These are phyloP conservation scores for Scheffersomyces lignicola DNA, from an alignment of 1,139 yeast species.

Conservation along the genomic window DNA sequence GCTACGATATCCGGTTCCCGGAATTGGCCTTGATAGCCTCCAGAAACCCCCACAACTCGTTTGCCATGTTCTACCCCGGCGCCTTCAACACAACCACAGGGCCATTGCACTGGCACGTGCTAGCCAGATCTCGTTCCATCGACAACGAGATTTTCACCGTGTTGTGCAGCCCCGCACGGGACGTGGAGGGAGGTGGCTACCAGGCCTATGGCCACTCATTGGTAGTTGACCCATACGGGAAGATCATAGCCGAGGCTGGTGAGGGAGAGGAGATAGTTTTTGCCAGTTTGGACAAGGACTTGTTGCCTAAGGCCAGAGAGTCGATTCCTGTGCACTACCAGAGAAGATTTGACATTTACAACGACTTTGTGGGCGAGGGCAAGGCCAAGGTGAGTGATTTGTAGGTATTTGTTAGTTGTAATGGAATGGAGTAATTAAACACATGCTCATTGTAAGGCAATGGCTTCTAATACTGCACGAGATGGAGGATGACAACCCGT, in stretches of 20 bases:
- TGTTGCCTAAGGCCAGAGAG: constrained; percentile 59
- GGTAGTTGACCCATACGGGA: constrained; percentile 86
- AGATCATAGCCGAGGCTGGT: constrained; percentile 77
- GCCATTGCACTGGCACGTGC: constrained; percentile 88
- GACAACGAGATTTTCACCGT: constrained; percentile 84
- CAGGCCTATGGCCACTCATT: constrained; percentile 94
- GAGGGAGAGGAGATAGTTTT: constrained; percentile 79
- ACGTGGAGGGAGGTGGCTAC: constrained; percentile 61
- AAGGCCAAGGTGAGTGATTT: constrained; percentile 40
- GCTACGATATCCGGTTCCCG: constrained; percentile 91
- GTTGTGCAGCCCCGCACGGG: constrained; percentile 88
- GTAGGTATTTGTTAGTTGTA: constrained; percentile 12
- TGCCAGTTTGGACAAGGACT: constrained; percentile 72
- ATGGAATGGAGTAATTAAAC: too few relatives aligned
- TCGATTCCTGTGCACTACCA: constrained; percentile 75
- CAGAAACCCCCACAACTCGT: constrained; percentile 64
- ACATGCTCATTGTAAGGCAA: too few relatives aligned
- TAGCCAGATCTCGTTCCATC: constrained; percentile 84
- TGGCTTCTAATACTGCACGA: too few relatives aligned
- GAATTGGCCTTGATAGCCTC: constrained; percentile 84
- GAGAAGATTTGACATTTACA: constrained; percentile 83
- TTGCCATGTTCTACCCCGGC: constrained; percentile 92
- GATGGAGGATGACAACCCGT: too few relatives aligned
- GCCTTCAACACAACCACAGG: constrained; percentile 97
- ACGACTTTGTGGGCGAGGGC: constrained; percentile 56